phyloP scores from a whole-genome alignment of 2,329 filamentous ascomycete genomes.

The Neopestalotiopsis sp. region DNA sequence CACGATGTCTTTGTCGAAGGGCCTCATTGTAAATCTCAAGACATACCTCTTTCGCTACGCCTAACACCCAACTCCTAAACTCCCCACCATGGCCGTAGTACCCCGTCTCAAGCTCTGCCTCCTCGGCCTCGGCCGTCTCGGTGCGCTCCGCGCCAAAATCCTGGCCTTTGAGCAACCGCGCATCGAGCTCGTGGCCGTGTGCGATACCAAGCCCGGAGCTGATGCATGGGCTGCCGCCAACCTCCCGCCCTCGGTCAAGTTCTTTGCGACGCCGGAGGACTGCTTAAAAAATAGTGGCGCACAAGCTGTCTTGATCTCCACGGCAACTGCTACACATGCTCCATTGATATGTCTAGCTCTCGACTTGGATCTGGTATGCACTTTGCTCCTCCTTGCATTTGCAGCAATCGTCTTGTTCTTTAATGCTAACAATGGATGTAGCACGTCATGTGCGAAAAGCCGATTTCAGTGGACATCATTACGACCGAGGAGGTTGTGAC shows the following conservation, averaged over 20 bases:
- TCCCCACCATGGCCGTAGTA: background rate
- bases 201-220: constrained; percentile 9
- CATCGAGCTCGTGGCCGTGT: constrained; percentile 8
- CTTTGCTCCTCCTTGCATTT: too few relatives aligned
- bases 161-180: constrained; percentile 13
- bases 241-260: background rate
- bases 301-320: constrained; percentile 11
- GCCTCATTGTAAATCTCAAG: too few relatives aligned
- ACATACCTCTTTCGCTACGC: background rate
- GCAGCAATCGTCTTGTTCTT: too few relatives aligned
- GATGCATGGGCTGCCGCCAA: background rate
- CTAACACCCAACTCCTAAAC: background rate
- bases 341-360: constrained; percentile 8
- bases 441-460: constrained; percentile 16
- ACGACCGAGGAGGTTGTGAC: constrained; percentile 14
- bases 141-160: constrained; percentile 13
- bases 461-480: constrained; percentile 11
- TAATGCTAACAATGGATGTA: background rate
- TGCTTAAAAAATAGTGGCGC: constrained; percentile 7
- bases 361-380: constrained; percentile 11
- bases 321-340: constrained; percentile 1
- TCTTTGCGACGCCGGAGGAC: constrained; percentile 7
- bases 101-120: constrained; percentile 13
- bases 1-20: too few relatives aligned
- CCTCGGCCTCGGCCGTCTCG: constrained; percentile 9